Base-by-base conservation (phyloP, 2,329 filamentous ascomycete species). In the Mariannaea elegans region DNA sequence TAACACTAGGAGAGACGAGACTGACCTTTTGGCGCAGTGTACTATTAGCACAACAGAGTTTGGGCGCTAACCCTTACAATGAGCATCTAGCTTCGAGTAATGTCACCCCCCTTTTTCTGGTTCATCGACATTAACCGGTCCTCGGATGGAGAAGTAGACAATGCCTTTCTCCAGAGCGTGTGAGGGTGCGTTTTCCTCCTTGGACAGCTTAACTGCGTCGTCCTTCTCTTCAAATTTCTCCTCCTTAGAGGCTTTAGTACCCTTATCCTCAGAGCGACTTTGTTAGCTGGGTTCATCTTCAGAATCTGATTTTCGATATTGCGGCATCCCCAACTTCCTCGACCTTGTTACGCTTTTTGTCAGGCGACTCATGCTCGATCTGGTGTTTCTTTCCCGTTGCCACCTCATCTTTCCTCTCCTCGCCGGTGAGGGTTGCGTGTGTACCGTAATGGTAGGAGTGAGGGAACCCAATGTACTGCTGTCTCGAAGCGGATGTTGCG, bases 111-210 rank as follows among this genome's bases (percentile, higher is more conserved):
- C 81, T 44, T 84, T 82, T 16, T 89, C 83, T 0, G 92, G 89
- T 7, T 91, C 83, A 4, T 92, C 86, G 23, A 91, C 83, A 49
- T 87, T 86, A 34, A 97, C 91, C 12, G 92, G 88, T 7, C 88
- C 87, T 16, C 93, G 89, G 69, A 90, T 90, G 80, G 97, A 96
- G 82, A 97, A 97, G 81, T 97, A 97, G 66, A 97, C 88, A 67
- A 95, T 85, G 3, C 93, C 93, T 71, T 95, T 97, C 72, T 97
- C 93, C 2, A 96, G 82, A 21, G 97, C 87, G 48, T 69, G 83
- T 0, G 83, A 80, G 0, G 81, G 78, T 1, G 80, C 67, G 14
- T 70, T 47, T 4, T 58, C 48, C 23, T 74, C 76, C 46, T 66
- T 29, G 2, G 56, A 55, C 16, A 64, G 64, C 13, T 66, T 44